Evolutionary conservation across 805 yeast genomes (phyloP), one percentile per base, ranked within the genome.

Genomic region (Kuraishia capsulata): DNA sequence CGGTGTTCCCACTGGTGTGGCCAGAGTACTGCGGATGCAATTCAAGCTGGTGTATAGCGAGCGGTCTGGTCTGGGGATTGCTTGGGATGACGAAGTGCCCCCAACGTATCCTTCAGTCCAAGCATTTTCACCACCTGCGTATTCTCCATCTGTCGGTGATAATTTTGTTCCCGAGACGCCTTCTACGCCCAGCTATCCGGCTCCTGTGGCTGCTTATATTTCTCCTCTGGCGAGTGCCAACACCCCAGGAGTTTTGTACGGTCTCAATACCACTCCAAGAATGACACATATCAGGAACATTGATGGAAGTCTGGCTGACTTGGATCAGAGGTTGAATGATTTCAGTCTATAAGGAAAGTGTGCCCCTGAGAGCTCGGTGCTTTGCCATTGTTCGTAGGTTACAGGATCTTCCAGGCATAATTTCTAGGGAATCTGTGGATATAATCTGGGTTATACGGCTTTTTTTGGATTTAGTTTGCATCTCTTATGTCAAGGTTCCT

Each of bases 21-120:
- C 98, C 0, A 67, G 98, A 36, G 95, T 92, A 2, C 65, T 92
- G 43, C 65, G 97, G 46, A 92, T 92, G 97, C 96, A 89, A 57
- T 90, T 92, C 62, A 81, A 82, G 46, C 51, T 90, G n/a, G 65
- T 67, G 3, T 61, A 92, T 18, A 83, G 95, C 2, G 97, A 89
- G 54, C 69, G 97, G 42, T 81, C 95, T 0, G 99, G 99, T 0
- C 67, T 92, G 31, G 98, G 98, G 4, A 86, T 92, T 23, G 83
- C 97, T 0, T 92, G 98, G 97, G 97, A 90, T 59, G 97, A 90
- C 54, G 98, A 92, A 59, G 97, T 94, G 14, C 99, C 99, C 2
- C 99, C 99, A 1, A 83, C 88, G 17, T 92, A 92, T 52, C 86
- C 77, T 39, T 90, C 87, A 47, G 88, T 92, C 17, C 67, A 77